Base-by-base conservation (phyloP, 1,139 yeast genomes). In the Geotrichum siamense region DNA sequence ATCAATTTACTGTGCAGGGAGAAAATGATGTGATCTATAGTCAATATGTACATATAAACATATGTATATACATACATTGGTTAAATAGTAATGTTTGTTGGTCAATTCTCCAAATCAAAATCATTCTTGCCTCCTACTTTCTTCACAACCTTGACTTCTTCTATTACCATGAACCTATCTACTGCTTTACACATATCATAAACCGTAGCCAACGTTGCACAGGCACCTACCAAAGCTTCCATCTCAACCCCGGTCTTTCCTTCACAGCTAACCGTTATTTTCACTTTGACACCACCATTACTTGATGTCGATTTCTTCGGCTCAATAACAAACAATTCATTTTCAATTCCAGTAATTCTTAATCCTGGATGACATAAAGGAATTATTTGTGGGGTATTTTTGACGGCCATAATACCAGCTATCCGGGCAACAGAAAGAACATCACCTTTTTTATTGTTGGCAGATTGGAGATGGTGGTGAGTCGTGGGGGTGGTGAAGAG, bases 161-260 rank as follows among this genome's bases (percentile, higher is more conserved):
- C 52, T 2, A 73, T 62, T 2, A 56, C 55, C 76, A 73, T 73
- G 22, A 53, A 53, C 52, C 69, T 65, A 51, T 73, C 78, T n/a
- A 70, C 73, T 1, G 76, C 75, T 52, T 73, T 73, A 53, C 76
- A 72, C 78, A 73, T 73, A 52, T 73, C 78, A 48, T 73, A 73
- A n/a, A 73, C 59, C 6, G 76, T 72, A 26, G 68, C 57, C 36
- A 72, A 55, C 1, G 72, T 59, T 6, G 66, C 60, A 31, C 63
- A 60, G 6, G 64, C 70, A 0, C 77, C 77, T 1, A 65, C 60
- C 21, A 73, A 48, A 0, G 78, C 77, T 52, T 73, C 78, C 77
- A 73, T 73, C 51, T 73, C 78, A 10, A 73, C 77, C 0, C 78
- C 78, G 0, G 78, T 73, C 44, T 67, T 64, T 9, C 76, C 76